Base-by-base conservation (phyloP, 768 basidiomycete genomes). In the Tremella fuciformis region DNA sequence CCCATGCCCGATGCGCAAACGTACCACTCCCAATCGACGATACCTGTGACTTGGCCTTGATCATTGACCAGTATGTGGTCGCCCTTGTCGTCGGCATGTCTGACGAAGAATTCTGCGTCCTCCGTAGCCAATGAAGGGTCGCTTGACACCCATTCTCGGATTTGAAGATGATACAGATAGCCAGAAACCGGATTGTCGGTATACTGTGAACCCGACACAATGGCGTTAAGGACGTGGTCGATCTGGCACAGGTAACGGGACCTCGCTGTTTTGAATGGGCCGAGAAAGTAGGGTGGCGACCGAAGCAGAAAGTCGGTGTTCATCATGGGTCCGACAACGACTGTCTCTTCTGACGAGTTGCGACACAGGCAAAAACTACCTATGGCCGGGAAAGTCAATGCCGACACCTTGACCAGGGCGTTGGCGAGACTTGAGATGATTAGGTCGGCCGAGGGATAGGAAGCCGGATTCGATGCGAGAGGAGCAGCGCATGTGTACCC, bases 11-110 rank as follows among this genome's bases (percentile, higher is more conserved):
- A 11, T 41, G 11, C 39, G 19, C 24, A 4, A 21, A 47, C 65
- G 49, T 37, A 63, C 65, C 64, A 74, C 55, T 77, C 77, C 77
- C 77, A 77, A 48, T 78, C 71, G 34, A 78, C 70, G 47, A 76
- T 64, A 15, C 67, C 65, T 3, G 60, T 50, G 40, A 75, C 65
- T 19, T 68, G 41, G 42, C 63, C 59, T 15, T 65, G 54, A 19
- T 69, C 58, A 42, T 73, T 63, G 26, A 73, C 60, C 34, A 77
- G 53, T 15, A 71, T 63, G 37, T 77, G 70, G 59, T 66, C 73
- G 13, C 66, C 73, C 37, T 62, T 67, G 24, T 69, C 62, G 25
- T 74, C 58, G 49, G 47, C 55, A 42, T 73, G 68, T 48, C 63
- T 67, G 50, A 74, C 58, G 49, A 57, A 72, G 9, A 38, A 59